Evolutionary conservation across 306 rosid genomes (phyloP).

Genomic region (Glycine tomentella): DNA sequence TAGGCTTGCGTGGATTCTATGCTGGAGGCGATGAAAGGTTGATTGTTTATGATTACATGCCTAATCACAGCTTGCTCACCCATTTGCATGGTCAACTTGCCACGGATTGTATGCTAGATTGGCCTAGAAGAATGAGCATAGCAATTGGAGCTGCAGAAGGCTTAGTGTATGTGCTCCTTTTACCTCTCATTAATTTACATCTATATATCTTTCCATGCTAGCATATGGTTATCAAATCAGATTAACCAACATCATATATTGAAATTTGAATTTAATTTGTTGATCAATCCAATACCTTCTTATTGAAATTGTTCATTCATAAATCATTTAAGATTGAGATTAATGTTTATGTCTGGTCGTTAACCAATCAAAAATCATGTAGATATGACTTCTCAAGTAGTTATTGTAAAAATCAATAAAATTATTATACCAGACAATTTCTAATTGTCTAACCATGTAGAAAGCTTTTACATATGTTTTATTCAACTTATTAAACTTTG

Average conservation of each 20-base stretch:
- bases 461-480: too few species aligned
- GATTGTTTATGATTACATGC: conserved; percentile 90
- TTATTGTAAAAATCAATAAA: neutral
- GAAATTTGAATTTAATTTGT: conserved; percentile 6
- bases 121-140: conserved; percentile 73
- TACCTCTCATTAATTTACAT: too few species aligned
- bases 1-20: conserved; percentile 85
- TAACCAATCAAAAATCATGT: neutral
- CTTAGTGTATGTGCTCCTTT: conserved; percentile 62
- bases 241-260: neutral
- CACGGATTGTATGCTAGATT: conserved; percentile 63
- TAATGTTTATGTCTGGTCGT: neutral
- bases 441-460: too few species aligned
- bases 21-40: conserved; percentile 90
- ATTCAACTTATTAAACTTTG: neutral
- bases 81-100: conserved; percentile 89
- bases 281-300: neutral
- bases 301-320: neutral
- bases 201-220: too few species aligned
- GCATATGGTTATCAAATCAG: too few species aligned
- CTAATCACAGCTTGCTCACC: conserved; percentile 82
- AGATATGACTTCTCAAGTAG: neutral
- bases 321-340: neutral
- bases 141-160: conserved; percentile 91
- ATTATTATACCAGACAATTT: too few species aligned